Evolutionary conservation across 768 basidiomycete species (phyloP).

Genomic region (Russula emetica): DNA sequence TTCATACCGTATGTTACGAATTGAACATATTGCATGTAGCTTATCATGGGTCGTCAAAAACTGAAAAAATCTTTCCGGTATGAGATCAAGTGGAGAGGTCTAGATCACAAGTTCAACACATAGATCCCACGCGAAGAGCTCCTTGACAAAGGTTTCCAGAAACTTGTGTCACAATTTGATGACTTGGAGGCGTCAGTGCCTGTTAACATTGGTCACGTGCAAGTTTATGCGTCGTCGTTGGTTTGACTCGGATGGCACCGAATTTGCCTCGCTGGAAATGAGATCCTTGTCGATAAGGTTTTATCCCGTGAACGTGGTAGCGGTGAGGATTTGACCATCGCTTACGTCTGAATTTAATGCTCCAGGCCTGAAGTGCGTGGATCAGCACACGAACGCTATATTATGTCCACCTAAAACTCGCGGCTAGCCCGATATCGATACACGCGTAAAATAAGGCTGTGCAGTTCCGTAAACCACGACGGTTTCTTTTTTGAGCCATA

Average conservation of each 20-base stretch:
- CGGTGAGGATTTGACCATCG: slow-evolving; percentile 18
- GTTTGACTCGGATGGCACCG: too few relatives aligned
- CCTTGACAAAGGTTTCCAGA: slow-evolving; percentile 79
- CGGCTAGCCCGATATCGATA: slow-evolving; percentile 3
- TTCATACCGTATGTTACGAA: slow-evolving; percentile 15
- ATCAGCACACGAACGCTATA: slow-evolving; percentile 20
- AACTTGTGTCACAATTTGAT: slow-evolving; percentile 91
- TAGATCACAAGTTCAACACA: slow-evolving; percentile 84
- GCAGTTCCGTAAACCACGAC: slow-evolving; percentile 7
- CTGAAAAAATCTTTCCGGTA: slow-evolving; percentile 94
- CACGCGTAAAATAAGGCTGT: slow-evolving; percentile 19
- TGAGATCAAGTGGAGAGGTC: slow-evolving; percentile 81
- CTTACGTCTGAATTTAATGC: slow-evolving; percentile 10
- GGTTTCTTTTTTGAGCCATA: slow-evolving; percentile 19
- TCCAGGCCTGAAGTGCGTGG: slow-evolving; percentile 23
- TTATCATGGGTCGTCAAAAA: slow-evolving; percentile 93
- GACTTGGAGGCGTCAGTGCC: slow-evolving; percentile 95
- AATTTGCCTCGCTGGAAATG: slow-evolving; percentile 20
- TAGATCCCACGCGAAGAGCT: slow-evolving; percentile 90
- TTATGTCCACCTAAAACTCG: slow-evolving; percentile 7
- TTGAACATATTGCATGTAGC: slow-evolving; percentile 37
- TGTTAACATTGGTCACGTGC: slow-evolving; percentile 20
- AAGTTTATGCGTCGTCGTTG: too few relatives aligned
- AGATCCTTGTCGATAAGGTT: slow-evolving; percentile 26
- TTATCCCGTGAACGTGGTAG: slow-evolving; percentile 21